phyloP scores from a whole-genome alignment of 2,329 filamentous ascomycete genomes.

The Didymella sp. region DNA sequence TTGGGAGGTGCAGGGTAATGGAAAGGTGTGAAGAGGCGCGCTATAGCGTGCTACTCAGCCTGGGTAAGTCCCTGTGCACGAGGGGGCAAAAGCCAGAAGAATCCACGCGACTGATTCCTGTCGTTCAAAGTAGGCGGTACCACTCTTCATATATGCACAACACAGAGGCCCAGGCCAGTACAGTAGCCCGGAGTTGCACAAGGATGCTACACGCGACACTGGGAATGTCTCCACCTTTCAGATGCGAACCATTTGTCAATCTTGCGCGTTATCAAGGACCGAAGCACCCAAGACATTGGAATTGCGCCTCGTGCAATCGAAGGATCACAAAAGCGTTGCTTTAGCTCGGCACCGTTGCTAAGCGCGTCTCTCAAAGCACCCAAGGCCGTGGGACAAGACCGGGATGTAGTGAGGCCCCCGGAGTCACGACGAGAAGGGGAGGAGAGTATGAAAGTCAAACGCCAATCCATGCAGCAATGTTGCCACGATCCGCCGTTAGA shows the following conservation, averaged over 20 bases:
- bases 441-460: constrained; percentile 24
- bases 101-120: constrained; percentile 19
- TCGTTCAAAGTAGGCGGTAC: constrained; percentile 4
- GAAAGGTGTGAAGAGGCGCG: background rate
- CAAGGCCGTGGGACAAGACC: constrained; percentile 31
- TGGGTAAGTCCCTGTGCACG: constrained; percentile 10
- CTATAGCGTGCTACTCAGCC: constrained; percentile 1
- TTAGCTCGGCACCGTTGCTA: constrained; percentile 24
- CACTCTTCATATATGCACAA: constrained; percentile 27
- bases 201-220: constrained; percentile 22
- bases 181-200: constrained; percentile 23
- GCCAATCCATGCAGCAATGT: constrained; percentile 21
- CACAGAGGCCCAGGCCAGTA: constrained; percentile 16
- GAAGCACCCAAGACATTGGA: constrained; percentile 19
- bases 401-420: constrained; percentile 18
- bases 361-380: constrained; percentile 26
- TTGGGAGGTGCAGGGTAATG: background rate
- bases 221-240: constrained; percentile 5
- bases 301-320: constrained; percentile 24
- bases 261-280: constrained; percentile 25
- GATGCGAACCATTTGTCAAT: constrained; percentile 13
- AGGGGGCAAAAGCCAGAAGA: constrained; percentile 14
- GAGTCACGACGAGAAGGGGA: constrained; percentile 31
- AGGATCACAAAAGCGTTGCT: constrained; percentile 18
- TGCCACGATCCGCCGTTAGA: constrained; percentile 20